These are phyloP conservation scores for Alloteropsis angusta DNA, from an alignment of 202 grass and related monocot genomes.

Conservation along the genomic window DNA sequence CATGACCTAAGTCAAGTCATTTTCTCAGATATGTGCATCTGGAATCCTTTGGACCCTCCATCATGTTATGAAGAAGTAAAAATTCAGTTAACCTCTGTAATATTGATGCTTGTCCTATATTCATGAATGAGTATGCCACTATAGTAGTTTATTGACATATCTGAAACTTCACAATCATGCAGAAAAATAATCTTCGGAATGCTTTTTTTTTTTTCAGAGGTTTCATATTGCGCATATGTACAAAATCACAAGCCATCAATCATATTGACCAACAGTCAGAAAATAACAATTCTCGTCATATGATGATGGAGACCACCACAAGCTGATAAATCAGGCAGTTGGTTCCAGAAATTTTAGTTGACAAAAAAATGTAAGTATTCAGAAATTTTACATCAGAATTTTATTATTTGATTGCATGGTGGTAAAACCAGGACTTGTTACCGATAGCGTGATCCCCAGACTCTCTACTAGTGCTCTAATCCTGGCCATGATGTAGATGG, in stretches of 20 bases:
- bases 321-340: neutral
- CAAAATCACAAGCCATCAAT: neutral
- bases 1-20: constrained; percentile 9
- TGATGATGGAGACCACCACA: constrained; percentile 22
- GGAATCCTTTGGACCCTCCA: neutral
- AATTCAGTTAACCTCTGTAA: neutral
- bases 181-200: neutral
- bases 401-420: neutral
- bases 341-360: neutral
- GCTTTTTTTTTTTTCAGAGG: neutral
- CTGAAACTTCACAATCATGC: neutral
- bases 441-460: neutral
- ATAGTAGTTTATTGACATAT: neutral
- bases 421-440: neutral
- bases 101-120: neutral
- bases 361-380: neutral
- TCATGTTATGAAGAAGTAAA: neutral
- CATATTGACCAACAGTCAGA: neutral
- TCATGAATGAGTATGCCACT: neutral
- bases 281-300: neutral
- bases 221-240: neutral
- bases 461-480: constrained; percentile 13
- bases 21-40: constrained; percentile 15
- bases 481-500: constrained; percentile 27
- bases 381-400: neutral